Evolutionary conservation across 345 rosid species (phyloP).

Genomic region (Trapa bicornis): DNA sequence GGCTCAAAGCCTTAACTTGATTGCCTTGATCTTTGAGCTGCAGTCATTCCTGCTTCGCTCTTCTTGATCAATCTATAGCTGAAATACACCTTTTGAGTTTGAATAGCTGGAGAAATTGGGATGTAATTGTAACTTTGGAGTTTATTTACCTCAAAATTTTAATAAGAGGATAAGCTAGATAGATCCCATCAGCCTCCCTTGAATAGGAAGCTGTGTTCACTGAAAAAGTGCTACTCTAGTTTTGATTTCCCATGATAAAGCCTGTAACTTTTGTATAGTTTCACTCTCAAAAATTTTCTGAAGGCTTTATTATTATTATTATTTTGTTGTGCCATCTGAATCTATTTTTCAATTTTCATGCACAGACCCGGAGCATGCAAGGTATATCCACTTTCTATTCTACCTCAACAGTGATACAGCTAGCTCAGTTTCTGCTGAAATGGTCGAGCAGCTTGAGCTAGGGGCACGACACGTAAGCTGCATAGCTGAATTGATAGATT

Average conservation of each 20-base stretch:
- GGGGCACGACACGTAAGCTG: conserved; percentile 40
- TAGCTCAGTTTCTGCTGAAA: conserved; percentile 69
- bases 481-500: conserved; percentile 73
- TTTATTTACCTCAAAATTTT: background rate
- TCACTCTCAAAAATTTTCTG: background rate
- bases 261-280: background rate
- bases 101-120: background rate
- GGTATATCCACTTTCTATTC: conserved; percentile 59
- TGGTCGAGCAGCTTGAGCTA: conserved; percentile 64
- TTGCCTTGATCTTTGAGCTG: background rate
- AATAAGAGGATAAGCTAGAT: no score
- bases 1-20: background rate
- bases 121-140: background rate
- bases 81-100: background rate
- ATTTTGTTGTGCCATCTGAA: background rate
- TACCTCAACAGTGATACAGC: conserved; percentile 74
- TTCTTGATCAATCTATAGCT: background rate
- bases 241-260: background rate
- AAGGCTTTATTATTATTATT: background rate
- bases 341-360: background rate
- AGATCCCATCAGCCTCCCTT: background rate
- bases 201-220: background rate
- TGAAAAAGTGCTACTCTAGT: background rate
- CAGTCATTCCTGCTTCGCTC: background rate
- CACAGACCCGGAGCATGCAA: conserved; percentile 56